Evolutionary conservation across 1,284 basidiomycete species (phyloP).

Genomic region (Polyporus tsugae): DNA sequence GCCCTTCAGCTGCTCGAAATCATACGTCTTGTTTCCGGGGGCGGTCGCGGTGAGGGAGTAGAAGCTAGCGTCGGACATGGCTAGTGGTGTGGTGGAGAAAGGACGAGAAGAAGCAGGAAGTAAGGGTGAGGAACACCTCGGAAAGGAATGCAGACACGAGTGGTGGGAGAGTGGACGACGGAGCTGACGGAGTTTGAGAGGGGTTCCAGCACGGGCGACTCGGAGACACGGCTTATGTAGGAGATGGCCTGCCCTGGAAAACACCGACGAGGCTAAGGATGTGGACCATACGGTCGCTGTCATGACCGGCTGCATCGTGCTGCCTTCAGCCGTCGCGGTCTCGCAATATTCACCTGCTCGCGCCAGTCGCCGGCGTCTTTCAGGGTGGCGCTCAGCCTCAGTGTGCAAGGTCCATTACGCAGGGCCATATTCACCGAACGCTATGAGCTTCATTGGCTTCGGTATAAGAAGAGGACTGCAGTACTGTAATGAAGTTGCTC

Average conservation of each 20-base stretch:
- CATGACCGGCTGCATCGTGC: not conserved
- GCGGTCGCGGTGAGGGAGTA: constrained; percentile 70
- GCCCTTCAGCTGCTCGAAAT: constrained; percentile 75
- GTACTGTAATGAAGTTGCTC: not conserved
- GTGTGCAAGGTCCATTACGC: too few relatives aligned
- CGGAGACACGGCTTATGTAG: not conserved
- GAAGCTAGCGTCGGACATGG: constrained; percentile 48
- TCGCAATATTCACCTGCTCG: not conserved
- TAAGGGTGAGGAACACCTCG: not conserved
- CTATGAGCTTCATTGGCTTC: too few relatives aligned
- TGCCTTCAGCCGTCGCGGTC: not conserved
- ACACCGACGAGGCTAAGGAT: not conserved
- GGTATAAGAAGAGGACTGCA: too few relatives aligned
- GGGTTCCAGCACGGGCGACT: too few relatives aligned
- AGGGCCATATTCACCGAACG: too few relatives aligned
- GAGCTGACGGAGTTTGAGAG: constrained; percentile 5
- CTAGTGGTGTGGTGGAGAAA: constrained; percentile 10
- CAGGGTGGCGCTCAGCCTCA: not conserved
- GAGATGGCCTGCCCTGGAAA: not conserved
- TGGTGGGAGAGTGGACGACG: not conserved
- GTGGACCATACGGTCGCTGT: not conserved
- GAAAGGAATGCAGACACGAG: not conserved
- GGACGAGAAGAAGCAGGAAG: constrained; percentile 9
- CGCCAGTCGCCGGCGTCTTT: not conserved
- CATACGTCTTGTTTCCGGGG: constrained; percentile 59